These are phyloP conservation scores for Leptodermis oblonga DNA, from an alignment of 257 asterid species.

Conservation along the genomic window DNA sequence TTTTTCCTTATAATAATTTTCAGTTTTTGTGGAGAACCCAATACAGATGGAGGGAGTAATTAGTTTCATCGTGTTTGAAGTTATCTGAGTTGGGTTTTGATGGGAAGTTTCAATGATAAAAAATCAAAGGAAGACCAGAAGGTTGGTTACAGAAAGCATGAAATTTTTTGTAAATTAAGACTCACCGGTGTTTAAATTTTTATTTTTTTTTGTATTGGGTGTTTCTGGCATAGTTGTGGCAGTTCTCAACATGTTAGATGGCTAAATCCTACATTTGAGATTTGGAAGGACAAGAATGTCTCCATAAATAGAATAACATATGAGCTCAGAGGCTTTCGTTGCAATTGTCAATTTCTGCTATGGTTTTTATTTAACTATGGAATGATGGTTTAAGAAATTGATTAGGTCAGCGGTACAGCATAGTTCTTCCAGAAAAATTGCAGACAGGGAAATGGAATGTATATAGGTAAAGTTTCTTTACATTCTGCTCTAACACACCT, in stretches of 20 bases:
- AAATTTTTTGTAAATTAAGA: not conserved
- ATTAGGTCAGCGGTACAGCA: slow-evolving; percentile 75
- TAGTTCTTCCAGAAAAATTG: slow-evolving; percentile 89
- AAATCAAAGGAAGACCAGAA: not conserved
- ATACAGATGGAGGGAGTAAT: not conserved
- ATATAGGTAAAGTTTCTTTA: slow-evolving; percentile 54
- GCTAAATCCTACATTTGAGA: not conserved
- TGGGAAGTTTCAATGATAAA: not conserved
- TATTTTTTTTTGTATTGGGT: not conserved
- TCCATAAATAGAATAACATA: not conserved
- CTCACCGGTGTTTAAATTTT: not conserved
- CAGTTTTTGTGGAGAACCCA: not conserved
- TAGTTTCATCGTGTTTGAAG: not conserved
- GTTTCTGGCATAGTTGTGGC: not conserved
- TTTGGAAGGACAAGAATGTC: not conserved
- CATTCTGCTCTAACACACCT: slow-evolving; percentile 5
- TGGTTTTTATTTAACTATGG: not conserved
- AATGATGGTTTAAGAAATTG: slow-evolving; percentile 20
- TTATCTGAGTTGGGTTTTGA: not conserved
- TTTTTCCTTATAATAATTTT: too few species aligned
- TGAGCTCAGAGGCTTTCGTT: not conserved
- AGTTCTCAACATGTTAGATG: not conserved
- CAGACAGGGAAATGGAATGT: slow-evolving; percentile 95
- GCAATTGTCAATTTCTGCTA: not conserved
- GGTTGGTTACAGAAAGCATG: not conserved